Base-by-base conservation (phyloP, 805 yeast genomes). In the Pichia exigua region DNA sequence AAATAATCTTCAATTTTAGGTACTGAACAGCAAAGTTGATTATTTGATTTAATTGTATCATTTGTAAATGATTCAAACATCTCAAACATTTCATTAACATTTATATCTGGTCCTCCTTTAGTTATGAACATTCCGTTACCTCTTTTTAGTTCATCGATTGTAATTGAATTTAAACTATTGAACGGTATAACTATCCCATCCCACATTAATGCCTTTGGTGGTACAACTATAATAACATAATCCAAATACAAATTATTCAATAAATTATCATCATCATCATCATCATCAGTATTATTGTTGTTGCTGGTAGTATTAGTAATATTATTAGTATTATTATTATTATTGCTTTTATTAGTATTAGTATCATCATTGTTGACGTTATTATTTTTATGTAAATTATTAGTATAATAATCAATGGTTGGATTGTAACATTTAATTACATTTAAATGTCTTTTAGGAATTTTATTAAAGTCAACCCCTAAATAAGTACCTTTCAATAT, bases 151-250 rank as follows among this genome's bases (percentile, higher is more conserved):
- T 82, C 83, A 24, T 79, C 72, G 3, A 76, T 67, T 0, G 82
- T 78, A 3, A 77, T 69, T 3, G 67, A 61, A 12, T 70, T 74
- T 15, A 79, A 65, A 15, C 74, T 73, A 18, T 51, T 45, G 7
- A 87, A 64, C 43, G 81, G 77, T 40, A 83, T 75, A 56, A 85
- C 82, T 18, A 79, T 75, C 5, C 97, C 97, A 54, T 86, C 90
- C 98, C 98, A 92, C 46, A 87, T 80, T 67, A 91, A 77, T 0
- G 97, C 95, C 60, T 87, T 87, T 2, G 83, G 76, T 0, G 96
- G 90, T 59, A 87, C 82, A 5, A 91, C 67, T 0, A 88, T 84
- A 27, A 90, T 60, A 15, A 88, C 76, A 57, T 87, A 39, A 21
- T 57, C 51, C 17, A 48, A 24, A 40, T 49, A 43, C 1, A 42